phyloP scores from a whole-genome alignment of 208 protist species.

The Wallacemonas collosoma region DNA sequence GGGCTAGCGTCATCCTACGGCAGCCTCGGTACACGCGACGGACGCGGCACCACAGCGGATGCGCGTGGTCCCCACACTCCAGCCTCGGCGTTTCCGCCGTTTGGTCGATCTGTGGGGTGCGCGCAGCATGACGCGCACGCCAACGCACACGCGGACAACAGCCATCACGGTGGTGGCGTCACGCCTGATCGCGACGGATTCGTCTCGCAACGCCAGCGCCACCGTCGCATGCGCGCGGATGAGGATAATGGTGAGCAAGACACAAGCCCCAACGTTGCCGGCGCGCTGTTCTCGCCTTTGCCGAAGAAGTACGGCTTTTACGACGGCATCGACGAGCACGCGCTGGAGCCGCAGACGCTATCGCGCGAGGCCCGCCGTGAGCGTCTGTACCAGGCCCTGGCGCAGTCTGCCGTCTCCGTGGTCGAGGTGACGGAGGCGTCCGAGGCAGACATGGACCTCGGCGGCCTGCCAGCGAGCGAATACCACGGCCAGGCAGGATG shows the following conservation, averaged over 20 bases:
- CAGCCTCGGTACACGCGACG: not conserved
- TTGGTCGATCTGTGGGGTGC: not conserved
- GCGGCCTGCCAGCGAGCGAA: constrained; percentile 60
- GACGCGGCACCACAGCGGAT: not conserved
- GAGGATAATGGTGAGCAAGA: constrained; percentile 20
- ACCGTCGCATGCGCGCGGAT: constrained; percentile 16
- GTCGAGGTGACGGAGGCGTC: constrained; percentile 83
- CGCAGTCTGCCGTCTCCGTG: constrained; percentile 54
- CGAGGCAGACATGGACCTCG: constrained; percentile 78
- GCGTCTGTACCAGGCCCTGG: constrained; percentile 58
- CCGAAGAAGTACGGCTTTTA: constrained; percentile 66
- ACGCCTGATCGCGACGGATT: constrained; percentile 9
- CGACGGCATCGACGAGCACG: constrained; percentile 74
- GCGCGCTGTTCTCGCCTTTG: constrained; percentile 61
- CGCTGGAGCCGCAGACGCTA: constrained; percentile 25
- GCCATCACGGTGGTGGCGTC: not conserved
- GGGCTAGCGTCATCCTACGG: constrained; percentile 12
- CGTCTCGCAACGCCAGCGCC: constrained; percentile 43
- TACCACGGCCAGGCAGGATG: constrained; percentile 74
- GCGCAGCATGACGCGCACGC: no score
- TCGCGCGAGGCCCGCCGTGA: constrained; percentile 50
- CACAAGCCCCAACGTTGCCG: constrained; percentile 12
- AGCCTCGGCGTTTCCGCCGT: constrained; percentile 11
- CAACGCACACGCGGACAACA: no score
- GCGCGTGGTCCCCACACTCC: not conserved